Evolutionary conservation across 2,329 filamentous ascomycete species (phyloP), one percentile per base, ranked within the genome.

Genomic region (Phaeomoniella chlamydospora): DNA sequence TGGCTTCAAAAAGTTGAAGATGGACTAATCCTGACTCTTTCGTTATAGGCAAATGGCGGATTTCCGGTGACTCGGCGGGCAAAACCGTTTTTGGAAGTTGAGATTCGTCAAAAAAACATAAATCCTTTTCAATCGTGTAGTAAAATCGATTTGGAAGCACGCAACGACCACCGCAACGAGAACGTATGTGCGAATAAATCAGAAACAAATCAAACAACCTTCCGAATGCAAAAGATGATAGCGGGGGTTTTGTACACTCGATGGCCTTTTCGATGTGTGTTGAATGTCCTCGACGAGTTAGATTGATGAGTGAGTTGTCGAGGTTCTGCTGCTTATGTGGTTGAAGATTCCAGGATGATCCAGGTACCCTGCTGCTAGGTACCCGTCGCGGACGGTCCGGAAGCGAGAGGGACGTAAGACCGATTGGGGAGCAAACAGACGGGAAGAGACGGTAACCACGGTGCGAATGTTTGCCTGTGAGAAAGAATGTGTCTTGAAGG

Each of bases 131-230:
- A n/a, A n/a, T n/a, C n/a, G n/a, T n/a, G n/a, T n/a, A n/a, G n/a
- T n/a, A n/a, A n/a, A n/a, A n/a, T n/a, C n/a, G n/a, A n/a, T n/a
- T n/a, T n/a, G n/a, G n/a, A n/a, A n/a, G 22, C 22, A n/a, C 22
- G n/a, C 22, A n/a, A 26, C 6, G n/a, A 26, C 22, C 22, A 26
- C 22, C 22, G n/a, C 22, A 6, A 26, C 6, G 6, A n/a, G 22
- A 26, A 26, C 22, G 22, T 26, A 26, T 26, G 22, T 26, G 22
- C 22, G 22, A 26, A n/a, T 9, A 26, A 26, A 26, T 52, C 35
- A 11, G 18, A 31, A 3, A 10, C 4, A 17, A 29, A 19, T 9
- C 40, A 32, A 37, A 31, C 17, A 37, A n/a, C 9, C 31, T 18
- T 31, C 11, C 31, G 30, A 15, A 11, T 0, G 3, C 3, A 36